Percentiles rank a stretch among this genome's conserved stretches.
Conservation (phyloP, 305 asterid genomes). For the Salvia sclarea region DNA sequence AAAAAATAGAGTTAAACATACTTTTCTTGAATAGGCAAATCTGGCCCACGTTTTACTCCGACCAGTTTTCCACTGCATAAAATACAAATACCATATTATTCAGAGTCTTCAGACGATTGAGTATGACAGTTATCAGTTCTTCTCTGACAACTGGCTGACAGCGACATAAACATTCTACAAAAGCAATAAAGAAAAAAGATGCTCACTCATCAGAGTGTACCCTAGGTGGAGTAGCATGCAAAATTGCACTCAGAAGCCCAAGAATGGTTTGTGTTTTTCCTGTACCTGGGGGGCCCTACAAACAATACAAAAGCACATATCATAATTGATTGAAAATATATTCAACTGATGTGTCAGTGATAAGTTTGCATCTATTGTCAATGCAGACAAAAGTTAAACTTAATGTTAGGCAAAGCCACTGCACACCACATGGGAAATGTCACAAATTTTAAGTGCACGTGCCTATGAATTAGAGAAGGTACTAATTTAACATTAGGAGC, state of each 20-base stretch:
- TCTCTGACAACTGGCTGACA: slow-evolving; percentile 25
- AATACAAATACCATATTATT: slow-evolving; percentile 26
- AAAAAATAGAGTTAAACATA: slow-evolving; percentile 43
- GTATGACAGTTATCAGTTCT: slow-evolving; percentile 19
- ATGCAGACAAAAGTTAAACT: background rate
- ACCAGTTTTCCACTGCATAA: slow-evolving; percentile 58
- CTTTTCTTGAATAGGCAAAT: slow-evolving; percentile 69
- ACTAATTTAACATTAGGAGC: slow-evolving; percentile 13
- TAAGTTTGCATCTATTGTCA: slow-evolving; percentile 2
- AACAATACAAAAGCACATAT: no score
- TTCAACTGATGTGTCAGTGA: background rate
- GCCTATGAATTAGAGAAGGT: background rate
- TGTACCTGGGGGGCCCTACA: slow-evolving; percentile 98
- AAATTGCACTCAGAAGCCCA: slow-evolving; percentile 90
- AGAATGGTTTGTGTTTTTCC: slow-evolving; percentile 99
- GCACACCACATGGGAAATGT: slow-evolving; percentile 6
- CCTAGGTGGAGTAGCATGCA: slow-evolving; percentile 97
- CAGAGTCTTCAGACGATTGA: slow-evolving; percentile 12
- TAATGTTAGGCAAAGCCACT: slow-evolving; percentile 12
- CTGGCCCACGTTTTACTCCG: slow-evolving; percentile 62
- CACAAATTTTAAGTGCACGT: background rate
- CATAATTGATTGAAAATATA: no score
- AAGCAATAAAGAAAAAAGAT: slow-evolving; percentile 14
- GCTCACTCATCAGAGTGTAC: slow-evolving; percentile 64
- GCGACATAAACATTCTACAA: slow-evolving; percentile 28